phyloP scores from a whole-genome alignment of 495 filamentous ascomycete genomes.

The Geoglossum glabrum region DNA sequence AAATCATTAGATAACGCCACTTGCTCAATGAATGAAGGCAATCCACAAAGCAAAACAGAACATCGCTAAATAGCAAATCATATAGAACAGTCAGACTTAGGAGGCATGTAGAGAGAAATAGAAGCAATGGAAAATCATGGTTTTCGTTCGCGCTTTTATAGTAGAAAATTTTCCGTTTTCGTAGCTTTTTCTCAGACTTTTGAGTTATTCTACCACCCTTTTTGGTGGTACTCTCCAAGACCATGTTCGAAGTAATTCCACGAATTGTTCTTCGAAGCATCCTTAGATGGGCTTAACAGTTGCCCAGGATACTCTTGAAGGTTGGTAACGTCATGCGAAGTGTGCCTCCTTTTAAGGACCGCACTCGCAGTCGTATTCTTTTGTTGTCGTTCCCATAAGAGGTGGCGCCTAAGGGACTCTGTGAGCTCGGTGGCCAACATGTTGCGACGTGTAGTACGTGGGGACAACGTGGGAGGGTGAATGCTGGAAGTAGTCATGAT shows the following conservation, averaged over 20 bases:
- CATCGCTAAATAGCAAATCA: constrained; percentile 2
- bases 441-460: constrained; percentile 80
- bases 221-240: constrained; percentile 8
- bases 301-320: constrained; percentile 49
- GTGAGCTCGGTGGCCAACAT: constrained; percentile 92
- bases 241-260: constrained; percentile 9
- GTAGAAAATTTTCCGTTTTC: background rate
- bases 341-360: constrained; percentile 78
- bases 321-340: constrained; percentile 71
- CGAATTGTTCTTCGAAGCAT: constrained; percentile 6
- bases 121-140: background rate
- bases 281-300: background rate
- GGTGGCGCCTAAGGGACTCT: constrained; percentile 53
- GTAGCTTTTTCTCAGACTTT: background rate
- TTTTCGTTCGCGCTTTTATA: background rate
- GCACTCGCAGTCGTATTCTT: constrained; percentile 73
- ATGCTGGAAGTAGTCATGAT: constrained; percentile 54
- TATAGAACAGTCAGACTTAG: background rate
- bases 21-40: background rate
- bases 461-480: constrained; percentile 52
- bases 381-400: constrained; percentile 76
- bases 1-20: constrained; percentile 2
- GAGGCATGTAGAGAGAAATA: background rate
- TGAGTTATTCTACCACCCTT: constrained; percentile 6
- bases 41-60: background rate